Evolutionary conservation across 2,329 filamentous ascomycete species (phyloP).

Genomic region (Dactylellina haptotyla): DNA sequence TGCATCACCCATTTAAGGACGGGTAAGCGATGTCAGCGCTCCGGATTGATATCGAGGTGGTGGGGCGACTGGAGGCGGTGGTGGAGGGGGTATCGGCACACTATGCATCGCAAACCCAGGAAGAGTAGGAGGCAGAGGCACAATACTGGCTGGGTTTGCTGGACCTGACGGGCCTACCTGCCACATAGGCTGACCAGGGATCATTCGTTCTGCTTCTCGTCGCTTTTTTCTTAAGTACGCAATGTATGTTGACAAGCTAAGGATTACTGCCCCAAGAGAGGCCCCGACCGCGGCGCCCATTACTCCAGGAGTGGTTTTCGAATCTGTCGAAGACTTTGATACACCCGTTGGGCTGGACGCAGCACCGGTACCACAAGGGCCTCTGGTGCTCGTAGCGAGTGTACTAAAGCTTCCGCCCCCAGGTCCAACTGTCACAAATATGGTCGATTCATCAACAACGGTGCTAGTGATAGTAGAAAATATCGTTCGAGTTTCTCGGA

Average conservation of each 20-base stretch:
- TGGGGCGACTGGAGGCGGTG: conserved; percentile 1
- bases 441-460: not conserved
- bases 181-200: conserved; percentile 29
- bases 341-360: not conserved
- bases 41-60: conserved; percentile 1
- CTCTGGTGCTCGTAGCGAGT: not conserved
- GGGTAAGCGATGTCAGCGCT: not conserved
- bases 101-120: not conserved
- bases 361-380: not conserved
- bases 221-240: conserved; percentile 13
- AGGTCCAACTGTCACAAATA: not conserved
- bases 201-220: conserved; percentile 15
- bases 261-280: not conserved
- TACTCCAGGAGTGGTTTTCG: not conserved
- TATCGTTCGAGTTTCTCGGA: not conserved
- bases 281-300: conserved; percentile 24
- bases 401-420: not conserved
- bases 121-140: not conserved
- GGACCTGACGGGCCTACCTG: conserved; percentile 5
- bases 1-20: too few species aligned
- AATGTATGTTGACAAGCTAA: conserved; percentile 15
- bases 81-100: conserved; percentile 1
- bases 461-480: not conserved
- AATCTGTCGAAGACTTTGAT: not conserved
- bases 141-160: not conserved